Percentiles rank a stretch among this genome's conserved stretches.
Evolutionary conservation across 805 yeast genomes (phyloP).

Genomic region (Candida maltosa): DNA sequence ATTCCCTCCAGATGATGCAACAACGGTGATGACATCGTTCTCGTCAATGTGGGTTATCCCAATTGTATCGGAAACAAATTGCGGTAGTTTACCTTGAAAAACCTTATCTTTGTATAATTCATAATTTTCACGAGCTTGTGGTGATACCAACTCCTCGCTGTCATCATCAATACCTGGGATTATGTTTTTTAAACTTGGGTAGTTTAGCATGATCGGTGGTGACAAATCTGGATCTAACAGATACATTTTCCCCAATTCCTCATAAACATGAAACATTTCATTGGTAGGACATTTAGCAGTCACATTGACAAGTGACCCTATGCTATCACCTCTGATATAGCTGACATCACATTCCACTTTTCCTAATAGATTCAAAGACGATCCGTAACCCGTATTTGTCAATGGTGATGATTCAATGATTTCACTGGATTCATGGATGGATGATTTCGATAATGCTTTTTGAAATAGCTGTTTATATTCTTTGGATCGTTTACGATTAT

Average conservation of each 20-base stretch:
- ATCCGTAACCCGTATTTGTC: conserved; percentile 52
- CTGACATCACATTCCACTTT: conserved; percentile 45
- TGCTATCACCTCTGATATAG: conserved; percentile 16
- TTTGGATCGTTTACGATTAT: conserved; percentile 16
- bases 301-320: conserved; percentile 17
- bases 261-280: conserved; percentile 20
- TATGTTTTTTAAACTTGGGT: conserved; percentile 3
- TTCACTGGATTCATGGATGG: conserved; percentile 13
- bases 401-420: conserved; percentile 34
- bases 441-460: conserved; percentile 15
- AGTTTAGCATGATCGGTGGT: conserved; percentile 27
- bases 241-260: conserved; percentile 20
- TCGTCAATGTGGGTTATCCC: conserved; percentile 30
- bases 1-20: conserved; percentile 54
- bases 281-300: conserved; percentile 24
- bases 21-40: conserved; percentile 16
- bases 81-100: conserved; percentile 1
- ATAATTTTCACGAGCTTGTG: conserved; percentile 6
- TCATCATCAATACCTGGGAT: not conserved
- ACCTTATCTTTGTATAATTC: conserved; percentile 9
- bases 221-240: conserved; percentile 23
- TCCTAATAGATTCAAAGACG: conserved; percentile 39
- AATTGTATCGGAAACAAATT: conserved; percentile 40
- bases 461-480: conserved; percentile 26
- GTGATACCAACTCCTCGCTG: conserved; percentile 3